Percentiles rank a stretch among this genome's conserved stretches.
Conservation (phyloP, 805 yeast genomes). For the Ogataea philodendri region DNA sequence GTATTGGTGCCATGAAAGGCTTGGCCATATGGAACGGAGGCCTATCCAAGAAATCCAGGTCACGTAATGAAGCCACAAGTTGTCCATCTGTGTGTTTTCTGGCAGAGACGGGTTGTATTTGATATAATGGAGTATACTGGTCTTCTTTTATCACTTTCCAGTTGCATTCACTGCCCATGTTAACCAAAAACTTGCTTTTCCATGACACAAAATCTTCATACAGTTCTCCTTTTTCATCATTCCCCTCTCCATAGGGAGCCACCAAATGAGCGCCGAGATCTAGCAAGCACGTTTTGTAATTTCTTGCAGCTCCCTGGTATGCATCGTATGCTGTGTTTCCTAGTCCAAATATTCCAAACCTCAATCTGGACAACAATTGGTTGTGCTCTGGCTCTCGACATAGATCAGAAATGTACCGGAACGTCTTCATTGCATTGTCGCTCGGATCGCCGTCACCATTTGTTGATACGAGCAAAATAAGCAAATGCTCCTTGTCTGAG, state of each 20-base stretch:
- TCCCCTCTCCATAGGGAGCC: slow-evolving; percentile 80
- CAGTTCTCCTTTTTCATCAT: slow-evolving; percentile 85
- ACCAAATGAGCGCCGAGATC: slow-evolving; percentile 59
- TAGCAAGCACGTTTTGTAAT: slow-evolving; percentile 48
- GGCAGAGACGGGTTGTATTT: slow-evolving; percentile 33
- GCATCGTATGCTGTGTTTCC: slow-evolving; percentile 92
- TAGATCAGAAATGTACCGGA: slow-evolving; percentile 38
- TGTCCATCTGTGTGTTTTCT: slow-evolving; percentile 30
- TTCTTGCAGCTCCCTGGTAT: slow-evolving; percentile 75
- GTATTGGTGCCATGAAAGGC: slow-evolving; percentile 79
- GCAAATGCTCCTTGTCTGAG: slow-evolving; percentile 42
- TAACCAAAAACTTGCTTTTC: slow-evolving; percentile 77
- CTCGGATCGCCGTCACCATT: slow-evolving; percentile 98
- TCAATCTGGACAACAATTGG: slow-evolving; percentile 34
- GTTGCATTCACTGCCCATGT: slow-evolving; percentile 53
- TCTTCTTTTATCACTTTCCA: slow-evolving; percentile 67
- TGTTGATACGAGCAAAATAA: slow-evolving; percentile 72
- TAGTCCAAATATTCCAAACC: slow-evolving; percentile 76
- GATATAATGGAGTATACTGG: slow-evolving; percentile 59
- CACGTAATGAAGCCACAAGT: slow-evolving; percentile 22
- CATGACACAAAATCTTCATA: slow-evolving; percentile 89
- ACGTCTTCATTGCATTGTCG: slow-evolving; percentile 75
- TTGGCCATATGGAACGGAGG: slow-evolving; percentile 30
- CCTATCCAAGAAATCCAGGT: slow-evolving; percentile 9
- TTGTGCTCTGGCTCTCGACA: neutral